Evolutionary conservation across 2,329 filamentous ascomycete genomes (phyloP), one percentile per base, ranked within the genome.

Genomic region (Epichloe festucae): DNA sequence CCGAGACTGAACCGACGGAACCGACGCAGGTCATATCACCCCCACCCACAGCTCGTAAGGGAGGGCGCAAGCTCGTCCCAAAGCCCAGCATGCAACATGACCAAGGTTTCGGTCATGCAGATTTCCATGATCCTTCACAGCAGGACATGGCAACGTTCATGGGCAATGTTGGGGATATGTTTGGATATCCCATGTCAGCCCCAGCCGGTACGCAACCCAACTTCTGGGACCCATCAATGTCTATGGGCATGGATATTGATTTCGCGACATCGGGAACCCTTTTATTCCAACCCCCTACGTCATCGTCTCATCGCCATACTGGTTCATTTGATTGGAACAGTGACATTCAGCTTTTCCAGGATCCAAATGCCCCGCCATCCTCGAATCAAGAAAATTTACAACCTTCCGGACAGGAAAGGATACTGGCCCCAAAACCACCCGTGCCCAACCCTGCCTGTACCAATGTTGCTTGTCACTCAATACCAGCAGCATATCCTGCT

Each of bases 161-260:
- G 57, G 67, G 69, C 17, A 67, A 69, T 21, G 67, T 74, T 12
- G 70, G 70, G 51, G 79, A 82, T 57, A 70, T 83, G 64, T 82
- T 82, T 60, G 70, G 70, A 27, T 81, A 79, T 59, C 76, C 79
- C 31, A 70, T 83, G 64, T 78, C 79, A n/a, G 77, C 76, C 3
- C 74, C 78, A 19, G 72, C 72, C 35, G 70, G 71, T 3, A 70
- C 70, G 3, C 69, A 75, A 1, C 64, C 69, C 3, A 76, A 72
- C 39, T 82, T 81, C 55, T 84, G 80, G 81, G 77, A 81, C 53
- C 67, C 73, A 3, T 72, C 75, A 49, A 60, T 66, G 36, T 64
- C 65, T 53, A 76, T 82, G 72, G 72, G 68, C 23, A 81, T 84
- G 76, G 78, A 82, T 52, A 65, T 84, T 50, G 79, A 82, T 58